Base-by-base conservation (phyloP, 2,329 filamentous ascomycete genomes). In the Pyrenophora seminiperda region DNA sequence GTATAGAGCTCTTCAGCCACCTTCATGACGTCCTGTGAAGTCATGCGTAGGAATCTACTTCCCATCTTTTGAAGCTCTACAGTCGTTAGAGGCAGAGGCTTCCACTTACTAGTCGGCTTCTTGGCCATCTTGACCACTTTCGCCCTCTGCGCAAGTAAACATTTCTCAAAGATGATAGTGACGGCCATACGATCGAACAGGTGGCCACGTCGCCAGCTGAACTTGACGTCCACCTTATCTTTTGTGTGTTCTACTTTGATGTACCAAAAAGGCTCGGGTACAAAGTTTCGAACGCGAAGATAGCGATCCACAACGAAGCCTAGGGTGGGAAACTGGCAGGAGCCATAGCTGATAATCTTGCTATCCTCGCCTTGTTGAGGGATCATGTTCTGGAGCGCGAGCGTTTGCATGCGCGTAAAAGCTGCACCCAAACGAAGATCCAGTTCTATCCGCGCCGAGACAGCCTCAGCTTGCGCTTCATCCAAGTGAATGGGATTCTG, bases 241-340 rank as follows among this genome's bases (percentile, higher is more conserved):
- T 90, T 87, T 33, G 79, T 82, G 64, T 97, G 89, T 65, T 84
- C 85, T 31, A 99, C 81, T 62, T 88, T 93, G 77, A 99, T 96
- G 52, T 83, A 83, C 94, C 94, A 99, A 73, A 97, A 99, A 0
- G 83, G 78, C 68, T 99, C 94, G 0, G 93, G 89, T 1, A 94
- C 86, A 72, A 99, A 99, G 62, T 96, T 96, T 56, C 90, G 87
- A 42, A 99, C 94, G 41, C 90, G 86, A 63, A 96, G 90, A 72
- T 97, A 99, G 39, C 93, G 85, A 73, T 99, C 94, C 5, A 99
- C 94, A 1, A 99, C 93, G 60, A 99, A 99, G 0, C 94, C 94
- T 4, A 99, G 80, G 0, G 94, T 97, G 1, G 94, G 94, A 65
- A 99, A 99, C 71, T 99, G 94, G 61, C 94, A 99, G 3, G 92